phyloP scores from a whole-genome alignment of 768 basidiomycete species.

The Coprinopsis strossmayeri region DNA sequence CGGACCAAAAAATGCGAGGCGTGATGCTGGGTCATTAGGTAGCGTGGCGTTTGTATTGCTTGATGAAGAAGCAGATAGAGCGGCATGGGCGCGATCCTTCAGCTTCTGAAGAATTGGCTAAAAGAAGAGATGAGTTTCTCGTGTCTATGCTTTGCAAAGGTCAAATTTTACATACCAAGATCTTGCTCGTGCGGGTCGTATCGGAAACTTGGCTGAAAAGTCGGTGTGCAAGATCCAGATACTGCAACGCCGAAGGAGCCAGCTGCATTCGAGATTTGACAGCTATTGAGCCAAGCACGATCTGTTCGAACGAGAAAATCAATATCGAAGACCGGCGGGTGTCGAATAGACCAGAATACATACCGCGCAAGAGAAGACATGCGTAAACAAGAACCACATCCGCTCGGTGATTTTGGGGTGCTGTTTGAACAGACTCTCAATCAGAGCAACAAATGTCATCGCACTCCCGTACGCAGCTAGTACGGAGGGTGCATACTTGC shows the following conservation, averaged over 20 bases:
- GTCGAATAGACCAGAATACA: constrained; percentile 20
- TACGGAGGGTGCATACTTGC: constrained; percentile 63
- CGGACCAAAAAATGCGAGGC: constrained; percentile 29
- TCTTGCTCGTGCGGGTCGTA: constrained; percentile 47
- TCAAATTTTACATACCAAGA: constrained; percentile 39
- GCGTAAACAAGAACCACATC: constrained; percentile 69
- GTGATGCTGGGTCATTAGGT: constrained; percentile 19
- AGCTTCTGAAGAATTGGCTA: constrained; percentile 61
- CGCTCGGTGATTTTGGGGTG: constrained; percentile 61
- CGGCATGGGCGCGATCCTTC: constrained; percentile 43
- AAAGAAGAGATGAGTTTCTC: neutral
- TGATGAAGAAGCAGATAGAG: constrained; percentile 24
- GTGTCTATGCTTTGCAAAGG: neutral
- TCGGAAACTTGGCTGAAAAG: constrained; percentile 52
- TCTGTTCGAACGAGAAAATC: constrained; percentile 28
- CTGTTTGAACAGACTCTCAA: constrained; percentile 59
- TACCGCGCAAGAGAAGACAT: constrained; percentile 68
- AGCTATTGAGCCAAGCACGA: constrained; percentile 65
- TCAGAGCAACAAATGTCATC: constrained; percentile 59
- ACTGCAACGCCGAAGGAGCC: constrained; percentile 59
- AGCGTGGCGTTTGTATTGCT: constrained; percentile 10
- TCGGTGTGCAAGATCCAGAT: constrained; percentile 56
- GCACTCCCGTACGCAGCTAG: constrained; percentile 66
- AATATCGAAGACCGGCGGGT: neutral
- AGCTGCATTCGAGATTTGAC: constrained; percentile 58